A percentile compares a stretch with the other conserved stretches of the same genome.
phyloP scores from a whole-genome alignment of 2,329 filamentous ascomycete genomes.

The Epichloe aotearoae region DNA sequence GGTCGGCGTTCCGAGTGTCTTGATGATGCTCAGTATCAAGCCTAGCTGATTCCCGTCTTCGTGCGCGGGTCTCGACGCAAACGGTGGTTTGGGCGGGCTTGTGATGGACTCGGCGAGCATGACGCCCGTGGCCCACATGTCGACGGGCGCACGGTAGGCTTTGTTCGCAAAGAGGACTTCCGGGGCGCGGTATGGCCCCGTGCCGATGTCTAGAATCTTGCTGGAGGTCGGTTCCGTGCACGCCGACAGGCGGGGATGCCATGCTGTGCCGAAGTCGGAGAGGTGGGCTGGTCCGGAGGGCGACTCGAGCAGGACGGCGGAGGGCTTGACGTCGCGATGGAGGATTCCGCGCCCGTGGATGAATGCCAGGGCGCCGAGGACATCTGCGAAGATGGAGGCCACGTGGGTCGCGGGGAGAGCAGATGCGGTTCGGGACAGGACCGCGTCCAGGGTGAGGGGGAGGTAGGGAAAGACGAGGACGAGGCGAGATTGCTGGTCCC shows the following conservation, averaged over 20 bases:
- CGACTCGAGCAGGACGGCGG: constrained; percentile 64
- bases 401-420: constrained; percentile 19
- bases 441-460: constrained; percentile 48
- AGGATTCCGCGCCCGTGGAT: constrained; percentile 68
- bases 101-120: constrained; percentile 65
- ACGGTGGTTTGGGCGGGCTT: constrained; percentile 48
- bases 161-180: constrained; percentile 80
- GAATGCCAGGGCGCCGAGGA: constrained; percentile 57
- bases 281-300: constrained; percentile 61
- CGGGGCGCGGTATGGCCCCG: constrained; percentile 78
- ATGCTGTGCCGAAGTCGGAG: constrained; percentile 86
- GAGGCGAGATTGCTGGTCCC: constrained; percentile 55
- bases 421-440: constrained; percentile 4
- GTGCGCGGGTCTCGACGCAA: constrained; percentile 58
- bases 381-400: constrained; percentile 42
- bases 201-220: constrained; percentile 90
- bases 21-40: constrained; percentile 84
- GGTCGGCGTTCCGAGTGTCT: constrained; percentile 77
- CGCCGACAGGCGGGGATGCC: constrained; percentile 49
- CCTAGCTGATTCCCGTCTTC: constrained; percentile 87
- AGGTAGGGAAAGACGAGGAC: constrained; percentile 80
- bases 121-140: constrained; percentile 82
- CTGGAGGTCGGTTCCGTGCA: constrained; percentile 50
- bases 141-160: constrained; percentile 57
- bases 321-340: constrained; percentile 89